Base-by-base conservation (phyloP, 202 grass and related monocot genomes). In the Setaria viridis region DNA sequence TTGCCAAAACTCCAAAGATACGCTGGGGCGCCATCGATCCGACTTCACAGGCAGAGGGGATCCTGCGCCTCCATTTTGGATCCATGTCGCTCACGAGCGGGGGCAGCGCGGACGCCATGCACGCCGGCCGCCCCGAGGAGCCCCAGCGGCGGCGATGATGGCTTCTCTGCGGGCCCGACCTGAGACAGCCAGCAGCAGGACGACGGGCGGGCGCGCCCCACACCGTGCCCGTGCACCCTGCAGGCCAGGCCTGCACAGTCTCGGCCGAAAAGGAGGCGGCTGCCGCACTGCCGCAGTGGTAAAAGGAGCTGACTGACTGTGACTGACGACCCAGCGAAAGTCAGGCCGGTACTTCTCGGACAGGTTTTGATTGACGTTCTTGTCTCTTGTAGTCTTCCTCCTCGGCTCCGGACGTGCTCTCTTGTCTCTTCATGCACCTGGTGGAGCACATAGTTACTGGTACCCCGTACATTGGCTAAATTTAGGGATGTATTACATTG, bases 31-130 rank as follows among this genome's bases (percentile, higher is more conserved):
- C 20, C 57, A 41, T 41, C 39, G 39, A 41, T 5, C 39, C 4
- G 16, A 47, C 75, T 78, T 78, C 63, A 33, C 7, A 5, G 41
- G 65, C 43, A 11, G 54, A 33, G 7, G 41, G 35, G 80, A 35
- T 34, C 16, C 67, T 70, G 48, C 48, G 79, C 66, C 49, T 70
- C 80, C 67, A 0, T 50, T 87, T 69, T 29, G 70, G 78, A 60
- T 76, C 50, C 39, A 9, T 76, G 78, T n/a, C 63, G 10, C 51
- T 82, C 85, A 77, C 79, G 79, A 87, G 73, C 73, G 50, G 39
- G 39, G 51, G 63, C 64, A 37, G 72, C 62, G 71, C 84, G 45
- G 14, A 17, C 47, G 46, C 3, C 29, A 47, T 47, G 17, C 70
- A 13, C 69, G 69, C 70, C 3, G 45, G 45, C 42, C 14, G 67